Conservation (phyloP, 2,329 filamentous ascomycete species). For the Akanthomyces uredinophilus region DNA sequence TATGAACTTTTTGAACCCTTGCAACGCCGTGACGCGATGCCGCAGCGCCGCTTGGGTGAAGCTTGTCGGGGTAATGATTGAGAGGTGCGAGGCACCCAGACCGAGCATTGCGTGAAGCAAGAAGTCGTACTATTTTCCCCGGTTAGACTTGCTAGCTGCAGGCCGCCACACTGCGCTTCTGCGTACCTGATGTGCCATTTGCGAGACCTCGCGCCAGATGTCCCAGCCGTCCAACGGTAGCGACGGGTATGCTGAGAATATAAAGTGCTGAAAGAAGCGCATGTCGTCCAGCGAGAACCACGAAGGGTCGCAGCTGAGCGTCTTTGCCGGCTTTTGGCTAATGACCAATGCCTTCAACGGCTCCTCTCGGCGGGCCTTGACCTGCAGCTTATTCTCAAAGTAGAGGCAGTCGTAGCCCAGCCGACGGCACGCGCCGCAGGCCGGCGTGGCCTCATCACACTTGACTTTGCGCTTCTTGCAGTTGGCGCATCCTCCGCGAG, state of each 20-base stretch:
- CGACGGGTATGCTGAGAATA: constrained; percentile 39
- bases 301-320: constrained; percentile 19
- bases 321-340: neutral
- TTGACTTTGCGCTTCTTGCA: constrained; percentile 41
- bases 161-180: neutral
- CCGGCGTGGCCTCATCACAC: constrained; percentile 33
- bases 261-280: constrained; percentile 49
- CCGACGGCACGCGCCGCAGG: constrained; percentile 32
- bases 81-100: constrained; percentile 22
- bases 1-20: constrained; percentile 14
- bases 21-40: constrained; percentile 10
- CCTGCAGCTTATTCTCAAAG: constrained; percentile 9
- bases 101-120: constrained; percentile 39
- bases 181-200: constrained; percentile 33
- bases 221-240: constrained; percentile 31
- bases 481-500: constrained; percentile 27
- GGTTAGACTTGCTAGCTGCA: neutral
- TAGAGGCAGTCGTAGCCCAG: constrained; percentile 34
- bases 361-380: neutral
- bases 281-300: constrained; percentile 41
- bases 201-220: constrained; percentile 33
- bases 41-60: constrained; percentile 8
- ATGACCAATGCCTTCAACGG: neutral
- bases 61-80: constrained; percentile 2
- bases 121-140: constrained; percentile 31